phyloP scores from a whole-genome alignment of 495 filamentous ascomycete genomes.

The Penicillium longicatenatum region DNA sequence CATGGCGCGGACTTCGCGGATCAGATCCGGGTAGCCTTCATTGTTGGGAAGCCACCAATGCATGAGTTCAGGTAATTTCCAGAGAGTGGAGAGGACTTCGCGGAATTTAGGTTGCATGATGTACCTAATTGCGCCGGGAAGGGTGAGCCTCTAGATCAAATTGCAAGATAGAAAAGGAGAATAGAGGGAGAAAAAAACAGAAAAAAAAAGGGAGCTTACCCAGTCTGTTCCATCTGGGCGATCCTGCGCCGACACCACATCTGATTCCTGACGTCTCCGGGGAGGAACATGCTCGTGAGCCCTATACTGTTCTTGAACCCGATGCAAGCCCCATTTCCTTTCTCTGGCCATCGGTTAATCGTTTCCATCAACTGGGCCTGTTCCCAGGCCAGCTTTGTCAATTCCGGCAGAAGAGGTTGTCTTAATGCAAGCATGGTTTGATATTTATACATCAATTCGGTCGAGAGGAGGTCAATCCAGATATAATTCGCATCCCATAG shows the following conservation, averaged over 20 bases:
- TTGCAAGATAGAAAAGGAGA: not conserved
- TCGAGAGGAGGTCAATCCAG: conserved; percentile 75
- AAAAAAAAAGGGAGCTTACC: conserved; percentile 59
- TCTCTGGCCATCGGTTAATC: conserved; percentile 70
- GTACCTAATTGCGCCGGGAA: conserved; percentile 58
- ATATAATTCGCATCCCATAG: conserved; percentile 74
- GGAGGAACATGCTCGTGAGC: conserved; percentile 77
- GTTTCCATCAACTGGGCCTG: conserved; percentile 78
- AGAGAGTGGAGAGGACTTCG: conserved; percentile 68
- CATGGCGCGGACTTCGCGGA: conserved; percentile 75
- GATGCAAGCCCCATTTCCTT: conserved; percentile 67
- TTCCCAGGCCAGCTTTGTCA: conserved; percentile 63
- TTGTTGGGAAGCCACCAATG: conserved; percentile 89
- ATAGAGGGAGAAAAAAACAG: not conserved
- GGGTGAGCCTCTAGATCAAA: conserved; percentile 13
- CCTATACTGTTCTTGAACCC: conserved; percentile 75
- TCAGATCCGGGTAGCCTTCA: conserved; percentile 67
- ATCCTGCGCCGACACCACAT: conserved; percentile 84
- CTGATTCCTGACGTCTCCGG: conserved; percentile 67
- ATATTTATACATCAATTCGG: conserved; percentile 78
- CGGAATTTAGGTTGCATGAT: conserved; percentile 77
- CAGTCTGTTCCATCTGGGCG: conserved; percentile 74
- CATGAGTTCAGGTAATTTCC: conserved; percentile 64
- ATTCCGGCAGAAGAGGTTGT: conserved; percentile 51
- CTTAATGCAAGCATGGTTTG: conserved; percentile 59